Evolutionary conservation across 1,284 basidiomycete genomes (phyloP), one percentile per base, ranked within the genome.

Genomic region (Sanghuangporus baumii): DNA sequence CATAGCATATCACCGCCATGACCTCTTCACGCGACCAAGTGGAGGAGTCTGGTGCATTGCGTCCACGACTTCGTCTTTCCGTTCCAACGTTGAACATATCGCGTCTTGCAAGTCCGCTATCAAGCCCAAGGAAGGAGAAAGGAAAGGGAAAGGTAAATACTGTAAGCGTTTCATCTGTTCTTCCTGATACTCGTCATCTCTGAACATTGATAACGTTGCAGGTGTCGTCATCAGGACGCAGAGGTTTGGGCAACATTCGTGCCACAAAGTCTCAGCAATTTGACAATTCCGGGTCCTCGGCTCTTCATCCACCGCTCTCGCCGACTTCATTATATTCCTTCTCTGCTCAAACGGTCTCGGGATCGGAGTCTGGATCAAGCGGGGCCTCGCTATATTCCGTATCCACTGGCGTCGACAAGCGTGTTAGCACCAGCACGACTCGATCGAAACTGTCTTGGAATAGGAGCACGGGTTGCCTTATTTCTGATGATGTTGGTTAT

Each of bases 181-280:
- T 5, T 5, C 26, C 12, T 23, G 20, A 20, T 20, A 23, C 18
- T 16, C 18, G 47, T 9, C 47, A 18, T 48, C 18, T 9, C n/a
- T 51, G 26, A 26, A 6, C 7, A 31, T 23, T 23, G 26, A 31
- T 51, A 26, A 31, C 26, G 20, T 11, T 51, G 48, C 50, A 60
- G 51, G 59, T 60, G n/a, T 48, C 59, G n/a, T 60, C 50, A 34
- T 40, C 59, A 8, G 59, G 48, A 23, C 36, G 59, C 18, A 50
- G 59, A 37, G 59, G 48, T 23, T 16, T 54, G n/a, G 59, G 59
- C 26, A 52, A 54, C 26, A 60, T 54, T 38, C 59, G 48, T 40
- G 59, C 59, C 14, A 60, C 36, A 37, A 57, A 26, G 2, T 51
- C 48, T 7, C 20, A 23, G 7, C 20, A 57, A 20, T 16, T 40